phyloP scores from a whole-genome alignment of 2,329 filamentous ascomycete genomes.

The Huntiella decipiens region DNA sequence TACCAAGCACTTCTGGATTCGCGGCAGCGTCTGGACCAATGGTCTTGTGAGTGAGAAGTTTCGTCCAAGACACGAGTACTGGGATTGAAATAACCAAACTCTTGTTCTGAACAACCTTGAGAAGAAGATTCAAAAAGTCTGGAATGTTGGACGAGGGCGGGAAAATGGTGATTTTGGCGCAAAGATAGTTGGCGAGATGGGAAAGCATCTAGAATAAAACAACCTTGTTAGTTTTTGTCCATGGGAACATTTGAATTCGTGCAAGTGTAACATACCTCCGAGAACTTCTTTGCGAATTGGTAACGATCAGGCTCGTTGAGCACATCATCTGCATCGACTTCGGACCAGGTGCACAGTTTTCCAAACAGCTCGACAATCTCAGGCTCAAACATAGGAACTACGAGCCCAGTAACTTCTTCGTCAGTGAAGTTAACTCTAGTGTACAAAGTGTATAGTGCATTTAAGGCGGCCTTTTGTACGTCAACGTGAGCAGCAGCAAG shows the following conservation, averaged over 20 bases:
- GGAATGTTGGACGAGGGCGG: constrained; percentile 46
- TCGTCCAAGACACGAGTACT: constrained; percentile 75
- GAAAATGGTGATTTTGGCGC: constrained; percentile 52
- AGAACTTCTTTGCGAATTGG: constrained; percentile 78
- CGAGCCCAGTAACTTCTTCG: constrained; percentile 58
- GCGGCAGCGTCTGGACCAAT: constrained; percentile 45
- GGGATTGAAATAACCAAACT: constrained; percentile 90
- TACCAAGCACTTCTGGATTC: constrained; percentile 44
- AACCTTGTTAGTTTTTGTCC: background rate
- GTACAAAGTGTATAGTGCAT: constrained; percentile 70
- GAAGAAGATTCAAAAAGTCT: constrained; percentile 60
- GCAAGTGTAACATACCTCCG: constrained; percentile 43
- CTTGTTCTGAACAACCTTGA: constrained; percentile 60
- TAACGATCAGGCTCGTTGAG: constrained; percentile 65
- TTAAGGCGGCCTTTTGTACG: constrained; percentile 60
- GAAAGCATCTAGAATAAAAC: constrained; percentile 48
- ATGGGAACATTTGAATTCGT: background rate
- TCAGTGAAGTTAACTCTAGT: constrained; percentile 54
- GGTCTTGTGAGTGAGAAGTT: constrained; percentile 53
- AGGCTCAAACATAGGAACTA: constrained; percentile 61
- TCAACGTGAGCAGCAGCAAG: constrained; percentile 51
- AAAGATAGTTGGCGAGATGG: constrained; percentile 65
- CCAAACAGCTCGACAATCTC: constrained; percentile 52
- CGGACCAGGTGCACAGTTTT: constrained; percentile 61
- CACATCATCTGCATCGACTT: constrained; percentile 61